Base-by-base conservation (phyloP, 2,329 filamentous ascomycete genomes). In the Fusarium sp. region DNA sequence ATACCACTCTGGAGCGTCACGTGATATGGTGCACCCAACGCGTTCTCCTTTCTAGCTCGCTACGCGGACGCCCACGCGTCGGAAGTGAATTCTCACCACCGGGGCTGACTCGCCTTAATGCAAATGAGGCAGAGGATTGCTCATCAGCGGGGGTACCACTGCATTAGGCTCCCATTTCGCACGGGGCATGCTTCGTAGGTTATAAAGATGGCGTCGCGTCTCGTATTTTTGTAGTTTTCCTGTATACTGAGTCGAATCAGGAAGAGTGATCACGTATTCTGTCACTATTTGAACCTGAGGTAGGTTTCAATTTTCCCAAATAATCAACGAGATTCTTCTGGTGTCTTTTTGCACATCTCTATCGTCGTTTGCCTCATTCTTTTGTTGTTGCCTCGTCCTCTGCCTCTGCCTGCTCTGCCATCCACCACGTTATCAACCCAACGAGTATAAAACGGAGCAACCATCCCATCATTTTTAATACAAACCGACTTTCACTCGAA, bases 261-360 rank as follows among this genome's bases (percentile, higher is more conserved):
- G 71, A 71, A 71, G 68, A 74, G 48, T 45, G 57, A 40, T 40
- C 24, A 55, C 65, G 51, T 57, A 59, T 62, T 40, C 44, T 45
- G 48, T 64, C 46, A 45, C 54, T 58, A 54, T 71, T 70, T 66
- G 65, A 69, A 70, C 75, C 74, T 74, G 66, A 77, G 76, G 77
- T 78, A 79, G 71, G 77, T 77, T 69, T 59, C 45, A 53, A 47
- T 30, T 20, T 56, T 20, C 39, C 39, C 35, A 32, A 41, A 59
- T 44, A 43, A 55, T 40, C 46, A 63, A 51, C 62, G 32, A 53
- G 53, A 47, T 56, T 67, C 39, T 65, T 49, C 46, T 47, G 48
- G 61, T 20, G 54, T 63, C 61, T 62, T 65, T 61, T 24, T 11
- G 28, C 43, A 58, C 52, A 57, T 64, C 37, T 43, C 24, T 24